Conservation (phyloP, 192 early-diverging fungal species). For the Hyaloraphidium curvatum region DNA sequence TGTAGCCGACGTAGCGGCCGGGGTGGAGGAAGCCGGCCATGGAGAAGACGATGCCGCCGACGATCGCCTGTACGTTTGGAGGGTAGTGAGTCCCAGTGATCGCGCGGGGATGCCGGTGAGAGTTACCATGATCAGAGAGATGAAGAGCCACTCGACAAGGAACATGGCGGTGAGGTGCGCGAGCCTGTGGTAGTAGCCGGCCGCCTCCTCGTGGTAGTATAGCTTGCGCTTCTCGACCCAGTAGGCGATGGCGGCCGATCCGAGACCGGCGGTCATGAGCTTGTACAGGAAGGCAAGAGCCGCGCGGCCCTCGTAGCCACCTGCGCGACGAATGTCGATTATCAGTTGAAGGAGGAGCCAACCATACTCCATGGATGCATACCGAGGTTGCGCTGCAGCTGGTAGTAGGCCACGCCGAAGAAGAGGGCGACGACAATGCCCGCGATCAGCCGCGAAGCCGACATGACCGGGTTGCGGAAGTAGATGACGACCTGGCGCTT, state of each 20-base stretch:
- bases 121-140: not conserved
- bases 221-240: not conserved
- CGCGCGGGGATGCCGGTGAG: not conserved
- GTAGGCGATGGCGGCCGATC: not conserved
- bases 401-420: slow-evolving; percentile 5
- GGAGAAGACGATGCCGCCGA: no score
- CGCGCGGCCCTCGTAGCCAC: not conserved
- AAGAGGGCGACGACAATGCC: not conserved
- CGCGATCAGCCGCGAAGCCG: slow-evolving; percentile 1
- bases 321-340: no score
- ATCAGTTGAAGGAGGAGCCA: no score
- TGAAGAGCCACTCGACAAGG: not conserved
- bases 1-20: not conserved
- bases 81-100: no score
- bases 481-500: not conserved
- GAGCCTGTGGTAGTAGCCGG: not conserved
- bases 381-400: not conserved
- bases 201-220: not conserved
- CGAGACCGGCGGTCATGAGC: not conserved
- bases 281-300: not conserved
- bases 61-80: no score
- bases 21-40: no score
- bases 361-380: no score
- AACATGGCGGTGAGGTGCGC: not conserved
- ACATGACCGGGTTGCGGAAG: slow-evolving; percentile 3